These are phyloP conservation scores for Fraxinus quadrangulata DNA, from an alignment of 257 asterid genomes.

Conservation along the genomic window DNA sequence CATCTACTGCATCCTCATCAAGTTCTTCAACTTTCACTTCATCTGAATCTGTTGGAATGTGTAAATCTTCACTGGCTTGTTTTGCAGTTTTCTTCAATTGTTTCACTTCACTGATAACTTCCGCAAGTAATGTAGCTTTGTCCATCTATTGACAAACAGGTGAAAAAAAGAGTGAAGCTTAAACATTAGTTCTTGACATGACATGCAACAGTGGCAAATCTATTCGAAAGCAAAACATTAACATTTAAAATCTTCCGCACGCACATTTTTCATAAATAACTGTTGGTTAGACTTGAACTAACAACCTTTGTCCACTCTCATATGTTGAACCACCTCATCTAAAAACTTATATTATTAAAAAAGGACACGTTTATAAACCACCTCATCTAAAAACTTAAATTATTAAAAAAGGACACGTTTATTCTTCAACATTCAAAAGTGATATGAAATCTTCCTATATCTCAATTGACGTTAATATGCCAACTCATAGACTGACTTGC, in stretches of 20 bases:
- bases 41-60: slow-evolving; percentile 74
- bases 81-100: slow-evolving; percentile 53
- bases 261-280: background rate
- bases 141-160: slow-evolving; percentile 60
- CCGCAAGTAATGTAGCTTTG: slow-evolving; percentile 78
- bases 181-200: background rate
- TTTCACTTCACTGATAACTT: slow-evolving; percentile 68
- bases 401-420: background rate
- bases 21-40: slow-evolving; percentile 62
- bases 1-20: slow-evolving; percentile 35
- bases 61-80: slow-evolving; percentile 51
- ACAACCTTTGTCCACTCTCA: background rate
- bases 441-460: background rate
- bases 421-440: background rate
- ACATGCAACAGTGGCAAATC: background rate
- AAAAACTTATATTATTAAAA: background rate
- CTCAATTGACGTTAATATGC: background rate
- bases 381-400: too few species aligned
- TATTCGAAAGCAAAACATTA: background rate
- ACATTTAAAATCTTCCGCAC: background rate
- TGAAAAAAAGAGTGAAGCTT: background rate
- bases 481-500: slow-evolving; percentile 6
- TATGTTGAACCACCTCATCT: background rate
- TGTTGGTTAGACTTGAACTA: background rate
- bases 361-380: background rate